Evolutionary conservation across 768 basidiomycete species (phyloP), one percentile per base, ranked within the genome.

Genomic region (Rhodotorula paludigena): DNA sequence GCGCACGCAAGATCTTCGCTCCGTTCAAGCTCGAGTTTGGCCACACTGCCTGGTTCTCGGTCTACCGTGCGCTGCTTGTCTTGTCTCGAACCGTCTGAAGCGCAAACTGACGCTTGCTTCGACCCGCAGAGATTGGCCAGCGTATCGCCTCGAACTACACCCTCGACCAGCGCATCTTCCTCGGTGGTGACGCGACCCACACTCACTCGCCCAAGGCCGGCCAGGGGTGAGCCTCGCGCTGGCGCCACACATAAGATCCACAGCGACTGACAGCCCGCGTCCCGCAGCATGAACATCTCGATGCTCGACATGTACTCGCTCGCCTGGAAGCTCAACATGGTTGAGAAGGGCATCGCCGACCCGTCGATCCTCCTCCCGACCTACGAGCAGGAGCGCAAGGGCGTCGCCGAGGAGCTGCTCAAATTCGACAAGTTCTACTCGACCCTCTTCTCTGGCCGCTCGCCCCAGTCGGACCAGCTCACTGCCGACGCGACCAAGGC

Each of bases 181-280:
- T 75, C 33, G 74, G 65, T 14, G 75, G 75, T 16, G 75, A 76
- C 53, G 74, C 73, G 5, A 71, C 71, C 38, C 75, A 75, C 70
- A 74, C 74, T 25, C 74, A 76, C 62, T 74, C 73, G 6, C 75
- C 75, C 25, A 76, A 76, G 64, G 75, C 74, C 41, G 74, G 75
- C 11, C 75, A 71, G 49, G 73, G 54, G 54, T 55, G n/a, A 23
- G 54, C 56, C 39, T 59, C 18, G 7, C 44, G 32, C 23, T 41
- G n/a, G 28, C 38, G 1, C 7, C 32, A n/a, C 23, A 5, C 30
- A n/a, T 45, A 16, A 32, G 23, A 21, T 51, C 32, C 48, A 33
- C 49, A 49, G 30, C 8, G 10, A 25, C 44, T 45, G n/a, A 44
- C 63, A 21, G 3, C 14, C 49, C 16, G 33, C 36, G 1, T 54